phyloP scores from a whole-genome alignment of 2,329 filamentous ascomycete species.

The Cryphonectria parasitica region DNA sequence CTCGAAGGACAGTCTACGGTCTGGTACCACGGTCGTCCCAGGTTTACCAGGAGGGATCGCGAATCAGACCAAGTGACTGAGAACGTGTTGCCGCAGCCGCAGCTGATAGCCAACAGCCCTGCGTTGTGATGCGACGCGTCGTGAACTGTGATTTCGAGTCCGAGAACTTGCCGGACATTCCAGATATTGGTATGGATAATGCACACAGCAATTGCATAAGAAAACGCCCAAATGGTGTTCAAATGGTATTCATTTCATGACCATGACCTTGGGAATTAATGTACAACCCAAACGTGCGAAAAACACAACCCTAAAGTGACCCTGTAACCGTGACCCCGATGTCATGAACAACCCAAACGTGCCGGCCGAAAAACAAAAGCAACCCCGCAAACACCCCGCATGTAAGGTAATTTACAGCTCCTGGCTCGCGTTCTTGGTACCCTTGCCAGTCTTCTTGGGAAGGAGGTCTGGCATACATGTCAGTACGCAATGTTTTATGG shows the following conservation, averaged over 20 bases:
- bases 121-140: neutral
- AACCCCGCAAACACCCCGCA: slow-evolving; percentile 43
- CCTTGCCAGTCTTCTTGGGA: slow-evolving; percentile 98
- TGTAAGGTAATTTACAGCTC: slow-evolving; percentile 72
- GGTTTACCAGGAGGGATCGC: neutral
- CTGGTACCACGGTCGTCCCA: neutral
- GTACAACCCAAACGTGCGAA: slow-evolving; percentile 69
- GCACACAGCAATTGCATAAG: neutral
- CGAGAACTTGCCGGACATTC: neutral
- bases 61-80: neutral
- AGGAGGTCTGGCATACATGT: slow-evolving; percentile 74
- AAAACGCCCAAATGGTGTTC: slow-evolving; percentile 39
- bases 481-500: slow-evolving; percentile 28
- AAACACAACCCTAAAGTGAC: slow-evolving; percentile 64
- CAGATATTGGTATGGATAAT: neutral
- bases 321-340: slow-evolving; percentile 77
- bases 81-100: neutral
- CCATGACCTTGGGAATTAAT: slow-evolving; percentile 71
- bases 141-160: neutral
- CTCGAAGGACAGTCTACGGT: neutral
- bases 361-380: slow-evolving; percentile 65
- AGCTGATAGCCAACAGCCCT: neutral
- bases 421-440: slow-evolving; percentile 89
- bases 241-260: slow-evolving; percentile 64
- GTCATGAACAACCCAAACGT: slow-evolving; percentile 77